phyloP scores from a whole-genome alignment of 2,329 filamentous ascomycete genomes.

The Venturia effusa region DNA sequence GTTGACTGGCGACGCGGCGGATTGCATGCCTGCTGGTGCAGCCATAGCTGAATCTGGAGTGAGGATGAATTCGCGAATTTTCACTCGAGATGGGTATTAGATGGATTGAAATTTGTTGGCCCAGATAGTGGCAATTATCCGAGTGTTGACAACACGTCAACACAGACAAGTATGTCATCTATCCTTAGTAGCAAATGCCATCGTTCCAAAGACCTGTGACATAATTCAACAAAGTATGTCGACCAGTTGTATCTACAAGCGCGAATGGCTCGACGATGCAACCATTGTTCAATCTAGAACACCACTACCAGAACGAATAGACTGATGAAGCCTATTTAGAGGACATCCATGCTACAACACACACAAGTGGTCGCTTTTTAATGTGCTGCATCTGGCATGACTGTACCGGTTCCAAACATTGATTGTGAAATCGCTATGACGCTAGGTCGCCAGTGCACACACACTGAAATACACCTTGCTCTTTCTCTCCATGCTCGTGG shows the following conservation, averaged over 20 bases:
- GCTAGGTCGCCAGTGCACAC: too few relatives aligned
- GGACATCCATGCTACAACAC: too few relatives aligned
- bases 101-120: neutral
- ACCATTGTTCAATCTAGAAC: neutral
- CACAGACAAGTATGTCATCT: neutral
- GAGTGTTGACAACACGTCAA: neutral
- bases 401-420: too few relatives aligned
- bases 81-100: neutral
- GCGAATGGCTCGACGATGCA: neutral
- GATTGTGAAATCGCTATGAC: too few relatives aligned
- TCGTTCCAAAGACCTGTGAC: neutral
- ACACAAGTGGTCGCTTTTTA: too few relatives aligned
- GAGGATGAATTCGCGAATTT: neutral
- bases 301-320: neutral
- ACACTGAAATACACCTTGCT: too few relatives aligned
- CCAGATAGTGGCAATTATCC: neutral
- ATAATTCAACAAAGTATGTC: neutral
- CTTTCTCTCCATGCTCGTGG: too few relatives aligned
- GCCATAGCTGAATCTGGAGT: neutral
- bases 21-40: neutral
- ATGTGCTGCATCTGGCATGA: too few relatives aligned
- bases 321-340: too few relatives aligned
- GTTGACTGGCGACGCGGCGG: neutral
- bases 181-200: too few relatives aligned
- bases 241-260: neutral